Percentiles rank a stretch among this genome's conserved stretches.
Conservation (phyloP, 495 filamentous ascomycete species). For the Aspergillus conjunctus region DNA sequence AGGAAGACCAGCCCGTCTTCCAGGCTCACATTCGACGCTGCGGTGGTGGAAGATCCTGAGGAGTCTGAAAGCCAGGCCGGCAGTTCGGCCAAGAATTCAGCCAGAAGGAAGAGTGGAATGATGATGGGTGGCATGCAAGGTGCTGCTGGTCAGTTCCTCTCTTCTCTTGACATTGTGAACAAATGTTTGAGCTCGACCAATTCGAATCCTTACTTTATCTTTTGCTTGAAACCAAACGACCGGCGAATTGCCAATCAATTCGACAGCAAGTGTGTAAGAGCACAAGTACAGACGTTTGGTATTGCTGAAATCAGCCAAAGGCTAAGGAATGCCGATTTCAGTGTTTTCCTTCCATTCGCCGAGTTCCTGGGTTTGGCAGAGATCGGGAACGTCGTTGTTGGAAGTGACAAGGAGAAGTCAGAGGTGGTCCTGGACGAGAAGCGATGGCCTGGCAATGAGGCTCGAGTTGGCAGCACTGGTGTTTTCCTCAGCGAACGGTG, state of each 20-base stretch:
- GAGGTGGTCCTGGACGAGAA: slow-evolving; percentile 86
- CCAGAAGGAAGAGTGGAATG: slow-evolving; percentile 43
- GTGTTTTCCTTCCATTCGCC: slow-evolving; percentile 90
- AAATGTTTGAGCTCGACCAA: slow-evolving; percentile 77
- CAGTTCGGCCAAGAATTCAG: slow-evolving; percentile 38
- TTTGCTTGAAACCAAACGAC: slow-evolving; percentile 97
- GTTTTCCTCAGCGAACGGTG: slow-evolving; percentile 94
- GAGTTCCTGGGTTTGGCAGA: slow-evolving; percentile 92
- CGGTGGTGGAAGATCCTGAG: slow-evolving; percentile 52
- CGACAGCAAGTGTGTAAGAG: slow-evolving; percentile 95
- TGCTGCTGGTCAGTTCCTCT: slow-evolving; percentile 88
- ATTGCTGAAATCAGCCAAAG: slow-evolving; percentile 96
- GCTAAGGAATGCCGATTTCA: slow-evolving; percentile 90
- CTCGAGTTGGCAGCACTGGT: slow-evolving; percentile 85
- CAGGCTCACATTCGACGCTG: slow-evolving; percentile 35
- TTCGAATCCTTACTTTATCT: slow-evolving; percentile 92
- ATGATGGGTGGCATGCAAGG: slow-evolving; percentile 67
- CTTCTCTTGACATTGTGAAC: slow-evolving; percentile 84
- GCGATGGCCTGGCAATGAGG: slow-evolving; percentile 90
- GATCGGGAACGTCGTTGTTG: slow-evolving; percentile 78
- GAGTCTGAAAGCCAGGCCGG: slow-evolving; percentile 53
- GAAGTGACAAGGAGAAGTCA: slow-evolving; percentile 89
- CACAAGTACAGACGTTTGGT: slow-evolving; percentile 92
- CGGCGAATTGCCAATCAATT: slow-evolving; percentile 97
- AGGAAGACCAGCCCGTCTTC: slow-evolving; percentile 59